Percentiles rank a stretch among this genome's conserved stretches.
These are phyloP conservation scores for Pontederia crassipes DNA, from an alignment of 176 grass and related monocot genomes.

Conservation along the genomic window DNA sequence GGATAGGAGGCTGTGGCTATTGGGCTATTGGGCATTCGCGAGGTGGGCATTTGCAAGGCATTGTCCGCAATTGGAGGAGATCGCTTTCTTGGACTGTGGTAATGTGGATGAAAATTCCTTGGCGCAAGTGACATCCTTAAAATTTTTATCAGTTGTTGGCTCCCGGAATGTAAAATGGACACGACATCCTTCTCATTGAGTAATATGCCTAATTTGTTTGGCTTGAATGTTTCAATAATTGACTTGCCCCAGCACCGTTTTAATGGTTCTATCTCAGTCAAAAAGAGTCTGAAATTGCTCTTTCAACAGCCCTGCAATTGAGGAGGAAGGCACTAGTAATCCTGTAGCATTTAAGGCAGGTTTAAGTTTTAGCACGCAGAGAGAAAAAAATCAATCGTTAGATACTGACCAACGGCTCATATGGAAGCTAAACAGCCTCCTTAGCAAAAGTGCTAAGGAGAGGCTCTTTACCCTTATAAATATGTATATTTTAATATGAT, in stretches of 20 bases:
- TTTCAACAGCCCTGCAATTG: slow-evolving; percentile 50
- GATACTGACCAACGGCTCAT: too few relatives aligned
- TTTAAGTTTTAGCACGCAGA: too few relatives aligned
- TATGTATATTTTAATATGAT: too few relatives aligned
- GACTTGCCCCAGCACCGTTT: slow-evolving; percentile 54
- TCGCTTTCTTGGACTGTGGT: slow-evolving; percentile 86
- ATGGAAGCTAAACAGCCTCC: too few relatives aligned
- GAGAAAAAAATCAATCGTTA: too few relatives aligned
- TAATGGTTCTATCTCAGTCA: slow-evolving; percentile 56
- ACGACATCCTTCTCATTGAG: slow-evolving; percentile 65
- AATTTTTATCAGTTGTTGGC: slow-evolving; percentile 71
- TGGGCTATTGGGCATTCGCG: slow-evolving; percentile 70
- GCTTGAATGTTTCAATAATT: slow-evolving; percentile 65
- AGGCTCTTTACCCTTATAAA: too few relatives aligned
- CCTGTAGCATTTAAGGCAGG: slow-evolving; percentile 49
- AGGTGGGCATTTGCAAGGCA: slow-evolving; percentile 64
- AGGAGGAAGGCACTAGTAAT: slow-evolving; percentile 57
- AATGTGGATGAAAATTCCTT: slow-evolving; percentile 52
- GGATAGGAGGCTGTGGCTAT: slow-evolving; percentile 46
- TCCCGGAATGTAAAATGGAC: slow-evolving; percentile 80
- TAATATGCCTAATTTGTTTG: slow-evolving; percentile 63
- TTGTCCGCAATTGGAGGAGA: slow-evolving; percentile 57
- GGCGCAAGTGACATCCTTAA: slow-evolving; percentile 46
- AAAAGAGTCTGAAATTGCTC: slow-evolving; percentile 67
- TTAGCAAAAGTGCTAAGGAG: too few relatives aligned